A percentile compares a stretch with the other conserved stretches of the same genome.
Evolutionary conservation across 108 stramenopile species (phyloP).

Genomic region (Pseudonitzschia multiseries): DNA sequence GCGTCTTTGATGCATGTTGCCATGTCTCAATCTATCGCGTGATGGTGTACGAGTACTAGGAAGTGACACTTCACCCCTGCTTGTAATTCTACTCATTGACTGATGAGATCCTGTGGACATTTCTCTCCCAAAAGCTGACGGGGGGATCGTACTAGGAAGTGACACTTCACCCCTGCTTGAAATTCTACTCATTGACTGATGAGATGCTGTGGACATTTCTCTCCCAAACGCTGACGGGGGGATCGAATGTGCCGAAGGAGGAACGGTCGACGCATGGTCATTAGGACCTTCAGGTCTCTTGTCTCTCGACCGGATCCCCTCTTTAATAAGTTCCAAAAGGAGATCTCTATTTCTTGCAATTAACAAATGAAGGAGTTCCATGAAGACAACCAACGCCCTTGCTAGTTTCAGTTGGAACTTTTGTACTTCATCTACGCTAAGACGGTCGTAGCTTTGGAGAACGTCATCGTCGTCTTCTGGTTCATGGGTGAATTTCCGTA

Average conservation of each 20-base stretch:
- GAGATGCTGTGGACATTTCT: constrained; percentile 24
- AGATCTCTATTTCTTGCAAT: constrained; percentile 80
- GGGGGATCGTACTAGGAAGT: not conserved
- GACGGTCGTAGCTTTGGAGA: constrained; percentile 50
- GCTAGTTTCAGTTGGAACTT: constrained; percentile 73
- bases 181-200: not conserved
- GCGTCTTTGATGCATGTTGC: constrained; percentile 11
- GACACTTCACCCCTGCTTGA: constrained; percentile 5
- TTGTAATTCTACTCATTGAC: not conserved
- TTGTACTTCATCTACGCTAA: constrained; percentile 67
- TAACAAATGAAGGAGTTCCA: constrained; percentile 81
- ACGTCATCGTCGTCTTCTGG: constrained; percentile 48
- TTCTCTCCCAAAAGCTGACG: not conserved
- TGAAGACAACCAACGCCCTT: constrained; percentile 74
- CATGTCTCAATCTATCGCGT: constrained; percentile 16
- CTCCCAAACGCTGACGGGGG: not conserved
- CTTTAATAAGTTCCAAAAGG: constrained; percentile 68
- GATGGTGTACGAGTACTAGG: not conserved
- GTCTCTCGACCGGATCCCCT: constrained; percentile 27
- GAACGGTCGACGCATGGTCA: constrained; percentile 11
- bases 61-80: constrained; percentile 1
- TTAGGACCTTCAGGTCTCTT: not conserved
- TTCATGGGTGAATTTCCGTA: constrained; percentile 45
- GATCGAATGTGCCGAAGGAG: constrained; percentile 5
- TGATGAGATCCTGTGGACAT: constrained; percentile 21